A percentile compares a stretch with the other conserved stretches of the same genome.
phyloP scores from a whole-genome alignment of 1,284 basidiomycete genomes.

The Ustilago tritici region DNA sequence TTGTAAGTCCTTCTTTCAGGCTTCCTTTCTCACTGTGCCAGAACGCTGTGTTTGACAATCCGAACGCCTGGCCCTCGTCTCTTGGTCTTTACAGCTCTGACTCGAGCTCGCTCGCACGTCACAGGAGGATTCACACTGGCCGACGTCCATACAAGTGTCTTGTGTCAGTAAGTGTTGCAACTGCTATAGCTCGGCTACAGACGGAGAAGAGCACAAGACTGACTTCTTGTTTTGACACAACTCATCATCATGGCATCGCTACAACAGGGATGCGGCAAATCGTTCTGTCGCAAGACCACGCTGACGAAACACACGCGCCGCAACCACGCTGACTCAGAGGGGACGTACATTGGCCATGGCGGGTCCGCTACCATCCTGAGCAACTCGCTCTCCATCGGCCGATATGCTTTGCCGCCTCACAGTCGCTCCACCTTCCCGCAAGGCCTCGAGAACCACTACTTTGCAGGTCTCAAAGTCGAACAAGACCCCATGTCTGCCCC shows the following conservation, averaged over 20 bases:
- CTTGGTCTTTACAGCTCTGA: conserved; percentile 68
- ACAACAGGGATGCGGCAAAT: conserved; percentile 54
- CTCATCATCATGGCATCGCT: not conserved
- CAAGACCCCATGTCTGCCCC: conserved; percentile 8
- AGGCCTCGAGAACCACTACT: conserved; percentile 39
- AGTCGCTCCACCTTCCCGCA: conserved; percentile 40
- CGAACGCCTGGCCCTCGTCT: not conserved
- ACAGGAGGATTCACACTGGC: conserved; percentile 79
- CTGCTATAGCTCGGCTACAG: not conserved
- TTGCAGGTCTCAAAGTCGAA: conserved; percentile 26
- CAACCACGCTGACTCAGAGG: conserved; percentile 57
- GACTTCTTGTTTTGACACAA: not conserved
- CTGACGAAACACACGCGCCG: conserved; percentile 71
- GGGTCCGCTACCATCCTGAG: conserved; percentile 38
- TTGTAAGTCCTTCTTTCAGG: conserved; percentile 41
- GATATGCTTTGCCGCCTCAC: conserved; percentile 39
- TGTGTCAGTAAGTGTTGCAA: conserved; percentile 32
- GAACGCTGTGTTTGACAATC: not conserved
- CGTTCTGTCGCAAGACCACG: conserved; percentile 71
- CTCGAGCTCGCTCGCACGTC: conserved; percentile 74
- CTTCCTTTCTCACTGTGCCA: not conserved
- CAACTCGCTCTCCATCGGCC: conserved; percentile 43
- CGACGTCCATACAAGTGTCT: conserved; percentile 69
- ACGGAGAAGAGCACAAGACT: not conserved
- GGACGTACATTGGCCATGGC: conserved; percentile 22